Conservation (phyloP, 768 basidiomycete species). For the Suillus subaureus region DNA sequence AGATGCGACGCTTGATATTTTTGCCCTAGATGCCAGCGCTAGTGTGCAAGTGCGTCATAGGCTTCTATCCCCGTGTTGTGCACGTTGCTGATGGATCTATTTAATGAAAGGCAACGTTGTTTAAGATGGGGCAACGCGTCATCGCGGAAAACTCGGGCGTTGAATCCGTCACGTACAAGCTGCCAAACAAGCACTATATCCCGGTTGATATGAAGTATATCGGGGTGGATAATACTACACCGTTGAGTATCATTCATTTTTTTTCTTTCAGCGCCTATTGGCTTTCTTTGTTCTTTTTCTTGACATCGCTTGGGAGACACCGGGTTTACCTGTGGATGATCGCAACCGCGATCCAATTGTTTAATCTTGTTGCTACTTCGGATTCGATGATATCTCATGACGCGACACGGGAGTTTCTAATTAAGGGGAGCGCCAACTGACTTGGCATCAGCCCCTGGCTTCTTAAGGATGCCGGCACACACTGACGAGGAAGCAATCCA, state of each 20-base stretch:
- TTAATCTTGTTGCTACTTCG: conserved; percentile 5
- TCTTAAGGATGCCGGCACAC: conserved; percentile 1
- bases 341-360: conserved; percentile 12
- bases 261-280: background rate
- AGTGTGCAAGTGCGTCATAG: conserved; percentile 76
- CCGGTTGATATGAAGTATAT: conserved; percentile 82
- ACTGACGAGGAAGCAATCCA: background rate
- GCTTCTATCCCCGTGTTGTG: conserved; percentile 2
- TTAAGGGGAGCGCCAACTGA: background rate
- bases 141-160: conserved; percentile 66
- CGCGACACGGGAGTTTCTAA: background rate
- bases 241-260: conserved; percentile 44
- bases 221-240: conserved; percentile 68
- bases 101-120: conserved; percentile 76
- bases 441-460: conserved; percentile 1
- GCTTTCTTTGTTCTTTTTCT: background rate
- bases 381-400: conserved; percentile 1
- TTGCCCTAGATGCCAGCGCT: conserved; percentile 87
- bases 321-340: background rate
- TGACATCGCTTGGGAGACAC: conserved; percentile 4
- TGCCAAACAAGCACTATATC: conserved; percentile 96
- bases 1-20: conserved; percentile 71
- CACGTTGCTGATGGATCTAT: conserved; percentile 6
- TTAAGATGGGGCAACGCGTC: conserved; percentile 82
- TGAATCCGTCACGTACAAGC: conserved; percentile 61